phyloP scores from a whole-genome alignment of 805 yeast genomes.

The Nakazawaea ambrosiae region DNA sequence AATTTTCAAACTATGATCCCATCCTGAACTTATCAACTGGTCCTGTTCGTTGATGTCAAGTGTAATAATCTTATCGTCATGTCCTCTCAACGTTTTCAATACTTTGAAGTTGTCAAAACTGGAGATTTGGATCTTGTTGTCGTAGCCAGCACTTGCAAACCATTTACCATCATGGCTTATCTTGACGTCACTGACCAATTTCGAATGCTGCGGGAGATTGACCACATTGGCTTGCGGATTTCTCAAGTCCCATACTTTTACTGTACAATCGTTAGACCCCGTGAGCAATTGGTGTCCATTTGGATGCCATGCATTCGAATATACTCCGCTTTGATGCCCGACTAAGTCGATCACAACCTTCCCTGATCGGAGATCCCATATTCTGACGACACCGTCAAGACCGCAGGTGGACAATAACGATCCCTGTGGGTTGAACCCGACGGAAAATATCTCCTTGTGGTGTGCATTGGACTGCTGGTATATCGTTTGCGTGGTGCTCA shows the following conservation, averaged over 20 bases:
- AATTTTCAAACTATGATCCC: constrained; percentile 76
- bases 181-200: constrained; percentile 58
- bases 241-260: constrained; percentile 85
- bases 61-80: constrained; percentile 66
- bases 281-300: constrained; percentile 74
- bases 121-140: constrained; percentile 56
- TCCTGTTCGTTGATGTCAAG: constrained; percentile 44
- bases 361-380: constrained; percentile 90
- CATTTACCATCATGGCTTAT: constrained; percentile 32
- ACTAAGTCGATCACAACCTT: constrained; percentile 46
- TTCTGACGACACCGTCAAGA: constrained; percentile 58
- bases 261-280: constrained; percentile 76
- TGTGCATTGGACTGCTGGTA: constrained; percentile 77
- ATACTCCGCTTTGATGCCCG: constrained; percentile 69
- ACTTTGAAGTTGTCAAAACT: constrained; percentile 66
- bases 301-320: constrained; percentile 65
- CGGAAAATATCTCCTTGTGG: constrained; percentile 56
- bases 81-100: constrained; percentile 44
- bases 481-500: constrained; percentile 39
- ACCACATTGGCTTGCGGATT: constrained; percentile 27
- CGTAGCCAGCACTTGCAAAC: constrained; percentile 56
- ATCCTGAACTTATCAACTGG: constrained; percentile 58
- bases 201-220: constrained; percentile 66
- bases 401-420: constrained; percentile 73
- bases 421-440: constrained; percentile 72